Evolutionary conservation across 495 filamentous ascomycete genomes (phyloP).

Genomic region (Aspergillus affinis): DNA sequence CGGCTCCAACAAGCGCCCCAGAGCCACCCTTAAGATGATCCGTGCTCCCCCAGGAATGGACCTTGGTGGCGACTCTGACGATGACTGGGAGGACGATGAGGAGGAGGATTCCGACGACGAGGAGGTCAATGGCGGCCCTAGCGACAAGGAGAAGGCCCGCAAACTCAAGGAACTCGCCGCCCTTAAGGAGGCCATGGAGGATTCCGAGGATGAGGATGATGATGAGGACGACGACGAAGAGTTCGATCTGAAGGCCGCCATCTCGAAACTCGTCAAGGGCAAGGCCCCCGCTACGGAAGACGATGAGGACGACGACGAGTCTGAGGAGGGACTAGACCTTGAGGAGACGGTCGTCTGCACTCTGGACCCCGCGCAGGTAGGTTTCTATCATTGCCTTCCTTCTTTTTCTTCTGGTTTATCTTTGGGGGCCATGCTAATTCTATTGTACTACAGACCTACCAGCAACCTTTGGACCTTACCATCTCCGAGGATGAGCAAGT

Average conservation of each 20-base stretch:
- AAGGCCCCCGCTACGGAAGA: conserved; percentile 74
- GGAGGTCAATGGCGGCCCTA: conserved; percentile 82
- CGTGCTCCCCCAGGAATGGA: conserved; percentile 59
- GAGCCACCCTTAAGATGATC: conserved; percentile 87
- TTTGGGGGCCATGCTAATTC: conserved; percentile 8
- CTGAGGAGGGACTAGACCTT: conserved; percentile 64
- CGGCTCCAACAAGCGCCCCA: conserved; percentile 59
- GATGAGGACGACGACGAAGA: conserved; percentile 59
- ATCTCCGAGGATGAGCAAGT: conserved; percentile 81
- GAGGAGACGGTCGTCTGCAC: conserved; percentile 94
- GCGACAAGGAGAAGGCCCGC: conserved; percentile 83
- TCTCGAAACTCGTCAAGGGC: conserved; percentile 69
- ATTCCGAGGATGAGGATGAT: conserved; percentile 58
- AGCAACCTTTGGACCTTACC: conserved; percentile 92
- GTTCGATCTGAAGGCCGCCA: conserved; percentile 60
- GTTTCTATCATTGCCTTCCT: conserved; percentile 11
- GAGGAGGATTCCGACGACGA: conserved; percentile 68
- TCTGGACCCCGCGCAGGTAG: conserved; percentile 78
- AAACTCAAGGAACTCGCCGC: conserved; percentile 70
- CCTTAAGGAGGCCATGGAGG: conserved; percentile 65
- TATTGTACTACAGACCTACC: conserved; percentile 65
- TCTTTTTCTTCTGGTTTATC: background rate
- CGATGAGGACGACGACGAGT: conserved; percentile 61
- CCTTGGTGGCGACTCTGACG: conserved; percentile 52
- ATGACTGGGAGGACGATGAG: conserved; percentile 63